phyloP scores from a whole-genome alignment of 768 basidiomycete genomes.

The Amyloporia xantha region DNA sequence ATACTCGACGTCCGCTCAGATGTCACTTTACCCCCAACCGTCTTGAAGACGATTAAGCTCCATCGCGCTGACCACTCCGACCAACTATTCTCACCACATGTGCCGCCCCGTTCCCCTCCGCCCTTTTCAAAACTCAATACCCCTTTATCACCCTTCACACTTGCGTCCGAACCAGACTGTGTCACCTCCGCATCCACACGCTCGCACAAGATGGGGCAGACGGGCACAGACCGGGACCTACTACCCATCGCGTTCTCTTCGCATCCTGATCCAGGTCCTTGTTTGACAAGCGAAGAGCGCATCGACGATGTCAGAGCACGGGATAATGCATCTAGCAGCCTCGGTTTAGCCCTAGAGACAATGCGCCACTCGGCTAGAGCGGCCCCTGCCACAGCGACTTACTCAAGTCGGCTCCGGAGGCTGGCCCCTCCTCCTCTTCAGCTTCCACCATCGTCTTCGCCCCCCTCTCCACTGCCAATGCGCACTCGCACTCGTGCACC shows the following conservation, averaged over 20 bases:
- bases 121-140: not conserved
- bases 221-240: constrained; percentile 4
- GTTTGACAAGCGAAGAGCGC: constrained; percentile 6
- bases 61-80: not conserved
- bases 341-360: constrained; percentile 6
- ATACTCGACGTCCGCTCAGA: constrained; percentile 1
- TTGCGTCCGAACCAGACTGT: not conserved
- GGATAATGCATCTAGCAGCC: constrained; percentile 4
- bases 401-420: constrained; percentile 14
- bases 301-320: constrained; percentile 5
- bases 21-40: not conserved
- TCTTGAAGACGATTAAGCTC: not conserved
- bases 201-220: constrained; percentile 4
- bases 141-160: not conserved
- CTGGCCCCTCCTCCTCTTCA: constrained; percentile 15
- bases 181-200: constrained; percentile 4
- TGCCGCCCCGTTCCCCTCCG: not conserved
- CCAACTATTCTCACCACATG: not conserved
- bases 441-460: constrained; percentile 3
- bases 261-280: constrained; percentile 4
- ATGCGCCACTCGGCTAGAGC: not conserved
- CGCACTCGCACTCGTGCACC: constrained; percentile 1
- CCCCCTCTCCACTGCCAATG: not conserved
- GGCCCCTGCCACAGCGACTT: constrained; percentile 9
- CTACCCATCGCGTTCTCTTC: not conserved